These are phyloP conservation scores for Bodo saltans DNA, from an alignment of 78 protist genomes.

Conservation along the genomic window DNA sequence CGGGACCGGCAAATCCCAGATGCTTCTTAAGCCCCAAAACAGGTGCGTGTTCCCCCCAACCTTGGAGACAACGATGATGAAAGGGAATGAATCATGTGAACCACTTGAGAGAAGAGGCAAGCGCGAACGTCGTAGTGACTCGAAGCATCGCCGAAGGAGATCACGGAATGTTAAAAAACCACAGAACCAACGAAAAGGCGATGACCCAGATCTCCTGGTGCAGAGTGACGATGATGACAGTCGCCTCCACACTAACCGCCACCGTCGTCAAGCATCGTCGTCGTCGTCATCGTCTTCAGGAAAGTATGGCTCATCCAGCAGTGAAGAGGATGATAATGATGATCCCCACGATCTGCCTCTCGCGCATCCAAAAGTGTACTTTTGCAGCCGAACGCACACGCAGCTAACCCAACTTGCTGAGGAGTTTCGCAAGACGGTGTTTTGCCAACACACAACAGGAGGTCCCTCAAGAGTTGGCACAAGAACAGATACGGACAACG, in stretches of 20 bases:
- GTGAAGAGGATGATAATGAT: not conserved
- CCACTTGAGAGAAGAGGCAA: too few species aligned
- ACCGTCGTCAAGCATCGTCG: not conserved
- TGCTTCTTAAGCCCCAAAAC: not conserved
- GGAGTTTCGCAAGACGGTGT: conserved; percentile 55
- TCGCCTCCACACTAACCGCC: not conserved
- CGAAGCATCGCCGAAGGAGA: too few species aligned
- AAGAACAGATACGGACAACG: too few species aligned
- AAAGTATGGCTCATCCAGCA: not conserved
- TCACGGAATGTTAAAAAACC: too few species aligned
- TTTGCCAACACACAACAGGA: not conserved
- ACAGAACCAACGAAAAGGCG: too few species aligned
- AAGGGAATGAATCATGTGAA: too few species aligned
- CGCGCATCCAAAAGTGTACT: conserved; percentile 51
- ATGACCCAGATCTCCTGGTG: not conserved
- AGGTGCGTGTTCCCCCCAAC: too few species aligned
- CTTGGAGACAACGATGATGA: too few species aligned
- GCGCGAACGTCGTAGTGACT: not conserved
- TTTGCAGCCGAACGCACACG: conserved; percentile 72
- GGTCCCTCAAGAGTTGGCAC: too few species aligned
- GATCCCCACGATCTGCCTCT: not conserved
- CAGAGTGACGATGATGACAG: not conserved
- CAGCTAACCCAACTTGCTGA: conserved; percentile 65
- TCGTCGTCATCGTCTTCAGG: not conserved
- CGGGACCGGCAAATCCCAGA: conserved; percentile 40